Base-by-base conservation (phyloP, 2,329 filamentous ascomycete genomes). In the Pseudocercospora vitis region DNA sequence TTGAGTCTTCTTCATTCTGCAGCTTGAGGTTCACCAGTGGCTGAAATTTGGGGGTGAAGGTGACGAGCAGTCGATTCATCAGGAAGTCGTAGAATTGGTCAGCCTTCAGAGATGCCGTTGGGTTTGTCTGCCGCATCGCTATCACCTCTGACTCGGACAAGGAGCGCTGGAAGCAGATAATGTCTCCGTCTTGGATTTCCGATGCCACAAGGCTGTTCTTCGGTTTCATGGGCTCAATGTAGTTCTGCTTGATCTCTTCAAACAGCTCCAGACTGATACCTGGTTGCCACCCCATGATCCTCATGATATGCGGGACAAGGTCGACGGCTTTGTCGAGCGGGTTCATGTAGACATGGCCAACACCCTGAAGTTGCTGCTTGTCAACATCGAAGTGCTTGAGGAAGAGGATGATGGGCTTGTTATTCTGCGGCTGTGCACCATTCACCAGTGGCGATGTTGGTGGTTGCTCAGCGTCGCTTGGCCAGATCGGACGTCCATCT, bases 181-280 rank as follows among this genome's bases (percentile, higher is more conserved):
- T 95, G 68, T 99, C 94, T 45, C 94, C 94, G 65, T 99, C 92
- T 69, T 97, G 92, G 19, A 99, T 87, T 70, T 99, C 95, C 1
- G 94, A 94, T 55, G 89, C 85, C 61, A 91, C 88, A 55, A 99
- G 80, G 0, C 91, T 90, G 67, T 90, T 85, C 74, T 96, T 58
- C 0, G 86, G 82, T 73, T 96, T 97, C 77, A 99, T 87, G 5
- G 83, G 81, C 68, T 99, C 95, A 62, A 99, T 96, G 91, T 97
- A 97, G 56, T 85, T 89, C 48, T 91, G 91, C 74, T 97, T 99
- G 74, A 99, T 97, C 76, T 99, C 94, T 74, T 99, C 94, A 75
- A 86, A 97, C 18, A 99, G 81, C 63, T 81, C 80, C 56, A 88
- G 81, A 3, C 87, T 81, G 59, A 68, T 55, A 4, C 87, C 90